Base-by-base conservation (phyloP, 192 early-diverging fungal species). In the Coemansia sp. region DNA sequence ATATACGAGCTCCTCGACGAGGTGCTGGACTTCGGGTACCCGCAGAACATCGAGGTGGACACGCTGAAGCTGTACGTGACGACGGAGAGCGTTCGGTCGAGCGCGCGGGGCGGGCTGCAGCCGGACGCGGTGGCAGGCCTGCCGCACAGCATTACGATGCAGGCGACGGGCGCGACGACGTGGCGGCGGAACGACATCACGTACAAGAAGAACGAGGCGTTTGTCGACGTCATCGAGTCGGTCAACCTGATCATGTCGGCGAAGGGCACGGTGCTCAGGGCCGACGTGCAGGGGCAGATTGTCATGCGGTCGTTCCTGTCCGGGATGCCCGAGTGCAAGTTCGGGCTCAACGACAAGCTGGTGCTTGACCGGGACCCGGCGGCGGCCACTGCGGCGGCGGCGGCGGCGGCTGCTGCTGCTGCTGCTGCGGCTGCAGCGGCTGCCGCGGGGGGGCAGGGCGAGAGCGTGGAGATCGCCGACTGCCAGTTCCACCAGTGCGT, bases 401-500 rank as follows among this genome's bases (percentile, higher is more conserved):
- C 31, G 53, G 59, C 13, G 36, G 14, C 1, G 16, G 43, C 37
- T 23, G 35, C 38, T 39, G 38, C 9, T 39, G 7, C 38, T 39
- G 38, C 9, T 13, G 7, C 38, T n/a, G n/a, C n/a, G n/a, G n/a
- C n/a, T n/a, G n/a, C n/a, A n/a, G n/a, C n/a, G n/a, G n/a, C n/a
- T n/a, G n/a, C n/a, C n/a, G n/a, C n/a, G n/a, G n/a, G n/a, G n/a
- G n/a, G n/a, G n/a, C n/a, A n/a, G n/a, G n/a, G n/a, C 34, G 73
- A 75, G 68, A 82, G 86, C 14, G 95, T 99, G 23, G 95, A 96
- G 69, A 91, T 99, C 37, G 97, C 96, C 51, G 97, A 99, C 68
- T 92, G 89, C 65, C 94, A 99, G 71, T 99, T 99, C 86, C 97
- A 99, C 74, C 97, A 99, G 83, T 98, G 97, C 80, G 97, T 99